Base-by-base conservation (phyloP, 2,329 filamentous ascomycete species). In the Trichophyton equinum region DNA sequence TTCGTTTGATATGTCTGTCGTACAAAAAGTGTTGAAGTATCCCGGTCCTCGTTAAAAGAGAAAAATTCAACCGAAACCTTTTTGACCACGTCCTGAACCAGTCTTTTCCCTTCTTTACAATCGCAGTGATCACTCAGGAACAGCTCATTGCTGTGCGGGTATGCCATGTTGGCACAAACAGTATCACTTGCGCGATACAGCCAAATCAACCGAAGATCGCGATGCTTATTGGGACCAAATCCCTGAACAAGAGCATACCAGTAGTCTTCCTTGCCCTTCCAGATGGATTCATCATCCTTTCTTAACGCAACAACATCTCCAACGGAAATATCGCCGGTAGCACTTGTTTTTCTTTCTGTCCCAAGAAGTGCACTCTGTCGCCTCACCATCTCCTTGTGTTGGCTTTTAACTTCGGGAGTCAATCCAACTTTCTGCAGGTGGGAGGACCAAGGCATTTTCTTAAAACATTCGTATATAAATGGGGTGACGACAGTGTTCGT, bases 91-190 rank as follows among this genome's bases (percentile, higher is more conserved):
- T 89, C 79, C 0, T 79, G 71, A 0, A 79, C 77, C 0, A 76
- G 65, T 2, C 89, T 76, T 30, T 78, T 77, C 0, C 73, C 68
- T 18, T 81, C 76, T 0, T 75, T 70, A 64, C 89, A 94, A 0
- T 85, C 87, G 72, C 89, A 92, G 62, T 91, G 84, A 58, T 90
- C 82, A 0, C 85, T 89, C 0, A 92, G 72, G 63, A 94, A 94
- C 0, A 94, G 72, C 71, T 95, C 89, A 58, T 91, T 88, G 0
- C 73, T 64, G 71, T 83, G 85, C 0, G 86, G 85, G 65, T 92
- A 95, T 8, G 78, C 79, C 72, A 85, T 84, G 4, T 80, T 74
- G 0, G 79, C 81, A 49, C 90, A 88, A 0, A 85, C 81, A 0
- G 89, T 94, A 60, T 94, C 85, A 0, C 78, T 76, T 0, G 88